Base-by-base conservation (phyloP, 176 grass and related monocot genomes). In the Echinochloa phyllopogon region DNA sequence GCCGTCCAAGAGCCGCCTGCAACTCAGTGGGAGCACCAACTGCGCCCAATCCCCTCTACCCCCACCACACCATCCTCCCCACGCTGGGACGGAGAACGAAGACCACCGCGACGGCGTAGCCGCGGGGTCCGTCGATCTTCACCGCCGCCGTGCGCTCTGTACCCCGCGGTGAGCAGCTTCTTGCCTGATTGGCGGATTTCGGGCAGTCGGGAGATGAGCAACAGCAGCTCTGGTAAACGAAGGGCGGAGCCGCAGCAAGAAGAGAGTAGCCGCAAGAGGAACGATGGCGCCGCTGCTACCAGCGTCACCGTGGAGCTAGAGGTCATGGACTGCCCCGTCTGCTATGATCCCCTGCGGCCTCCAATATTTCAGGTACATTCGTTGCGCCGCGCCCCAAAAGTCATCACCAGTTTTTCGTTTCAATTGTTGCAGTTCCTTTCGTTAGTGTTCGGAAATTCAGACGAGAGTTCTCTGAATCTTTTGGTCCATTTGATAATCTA, bases 311-410 rank as follows among this genome's bases (percentile, higher is more conserved):
- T 90, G 42, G 74, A 82, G 23, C 84, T 83, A 10, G 88, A 87
- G 17, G 73, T 82, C 40, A 53, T 90, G 20, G 88, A 90, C 76
- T 87, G 88, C 73, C 76, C 78, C 33, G 25, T 90, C 76, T 90
- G 88, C 79, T 83, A 4, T 47, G 53, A 79, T 2, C 88, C 88
- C 4, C 75, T 90, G 11, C 81, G 10, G 40, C 40, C 24, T 48
- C 53, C 80, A 5, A 58, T 82, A 18, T 72, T 72, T 8, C 80
- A 82, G 80, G 80, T 61, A 39, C 27, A 36, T n/a, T 53, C 25
- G 16, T 74, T 1, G 47, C 4, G 10, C 12, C 11, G 47, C 1
- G 10, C 12, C 21, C 68, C 68, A 71, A 15, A 42, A 13, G 2
- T 70, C 20, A 45, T 14, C 41, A 1, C 24, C 12, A 6, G 1